These are phyloP conservation scores for Xylariaceae sp. DNA, from an alignment of 2,329 filamentous ascomycete species.

Conservation along the genomic window DNA sequence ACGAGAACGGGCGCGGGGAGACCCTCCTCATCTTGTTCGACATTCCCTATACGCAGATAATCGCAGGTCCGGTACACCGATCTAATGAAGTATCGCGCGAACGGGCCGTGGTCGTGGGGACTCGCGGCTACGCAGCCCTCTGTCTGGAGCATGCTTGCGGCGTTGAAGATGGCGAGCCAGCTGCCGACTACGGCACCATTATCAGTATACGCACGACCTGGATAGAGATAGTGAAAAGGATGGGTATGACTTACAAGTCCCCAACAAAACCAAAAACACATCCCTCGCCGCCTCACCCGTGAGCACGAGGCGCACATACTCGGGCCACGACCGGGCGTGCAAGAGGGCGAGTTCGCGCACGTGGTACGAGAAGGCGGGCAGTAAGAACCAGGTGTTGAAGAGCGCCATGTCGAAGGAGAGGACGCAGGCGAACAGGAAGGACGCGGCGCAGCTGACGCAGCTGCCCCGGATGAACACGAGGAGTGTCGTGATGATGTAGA, in stretches of 20 bases:
- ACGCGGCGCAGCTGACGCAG: constrained; percentile 17
- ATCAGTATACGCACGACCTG: too few species aligned
- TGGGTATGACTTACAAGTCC: constrained; percentile 17
- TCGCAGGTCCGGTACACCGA: constrained; percentile 8
- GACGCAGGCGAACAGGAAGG: constrained; percentile 23
- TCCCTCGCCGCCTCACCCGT: constrained; percentile 16
- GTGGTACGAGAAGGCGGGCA: constrained; percentile 22
- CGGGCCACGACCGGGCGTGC: not conserved
- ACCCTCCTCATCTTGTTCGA: not conserved
- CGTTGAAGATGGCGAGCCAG: constrained; percentile 24
- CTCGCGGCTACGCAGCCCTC: constrained; percentile 16
- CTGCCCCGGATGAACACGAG: constrained; percentile 16
- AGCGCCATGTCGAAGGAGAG: constrained; percentile 22
- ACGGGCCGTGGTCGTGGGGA: constrained; percentile 7
- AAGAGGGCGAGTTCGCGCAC: constrained; percentile 8
- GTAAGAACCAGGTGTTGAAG: constrained; percentile 25
- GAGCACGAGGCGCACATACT: constrained; percentile 7
- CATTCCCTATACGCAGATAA: constrained; percentile 18
- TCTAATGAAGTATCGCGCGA: constrained; percentile 6
- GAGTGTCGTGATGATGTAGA: constrained; percentile 21
- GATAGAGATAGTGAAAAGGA: too few species aligned
- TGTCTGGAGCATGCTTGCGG: constrained; percentile 18
- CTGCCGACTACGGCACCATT: constrained; percentile 16
- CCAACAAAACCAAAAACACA: constrained; percentile 20
- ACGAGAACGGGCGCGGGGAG: too few species aligned